Percentiles rank a stretch among this genome's conserved stretches.
Conservation (phyloP, 371 early-diverging fungal genomes). For the Synchytrium microbalum region DNA sequence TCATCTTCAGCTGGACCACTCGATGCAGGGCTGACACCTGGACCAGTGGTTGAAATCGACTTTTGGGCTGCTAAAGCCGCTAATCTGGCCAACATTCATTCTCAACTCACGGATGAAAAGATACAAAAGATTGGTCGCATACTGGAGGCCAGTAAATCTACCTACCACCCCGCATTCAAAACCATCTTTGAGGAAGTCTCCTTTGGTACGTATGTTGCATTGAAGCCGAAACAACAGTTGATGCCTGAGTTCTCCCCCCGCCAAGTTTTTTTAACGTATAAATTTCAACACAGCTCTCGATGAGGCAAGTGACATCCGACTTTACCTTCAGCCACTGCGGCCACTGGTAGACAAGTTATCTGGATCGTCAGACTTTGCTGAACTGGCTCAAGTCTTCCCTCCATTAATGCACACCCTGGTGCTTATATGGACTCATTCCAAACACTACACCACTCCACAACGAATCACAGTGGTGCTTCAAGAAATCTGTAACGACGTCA, state of each 20-base stretch:
- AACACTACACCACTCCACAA: slow-evolving; percentile 47
- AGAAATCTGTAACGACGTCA: slow-evolving; percentile 54
- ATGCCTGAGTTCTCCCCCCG: not conserved
- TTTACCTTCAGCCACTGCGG: slow-evolving; percentile 37
- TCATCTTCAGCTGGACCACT: slow-evolving; percentile 42
- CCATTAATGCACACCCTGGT: slow-evolving; percentile 38
- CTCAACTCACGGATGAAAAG: slow-evolving; percentile 46
- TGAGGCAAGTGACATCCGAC: slow-evolving; percentile 48
- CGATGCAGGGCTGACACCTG: slow-evolving; percentile 48
- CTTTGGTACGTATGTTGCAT: slow-evolving; percentile 22
- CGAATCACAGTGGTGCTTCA: slow-evolving; percentile 45
- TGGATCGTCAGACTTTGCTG: slow-evolving; percentile 36
- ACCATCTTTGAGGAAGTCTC: slow-evolving; percentile 48
- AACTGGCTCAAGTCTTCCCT: slow-evolving; percentile 44
- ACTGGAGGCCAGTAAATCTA: slow-evolving; percentile 41
- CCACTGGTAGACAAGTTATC: slow-evolving; percentile 40
- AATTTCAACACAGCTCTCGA: slow-evolving; percentile 34
- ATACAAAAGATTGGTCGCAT: slow-evolving; percentile 44
- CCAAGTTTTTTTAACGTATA: too few species aligned
- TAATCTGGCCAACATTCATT: slow-evolving; percentile 44
- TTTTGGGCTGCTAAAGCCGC: slow-evolving; percentile 56
- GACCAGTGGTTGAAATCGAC: slow-evolving; percentile 53
- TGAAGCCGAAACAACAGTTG: not conserved
- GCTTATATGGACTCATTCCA: slow-evolving; percentile 43
- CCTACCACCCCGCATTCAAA: slow-evolving; percentile 50